Percentiles rank a stretch among this genome's conserved stretches.
Evolutionary conservation across 495 filamentous ascomycete genomes (phyloP).

Genomic region (Aspergillus biplanus): DNA sequence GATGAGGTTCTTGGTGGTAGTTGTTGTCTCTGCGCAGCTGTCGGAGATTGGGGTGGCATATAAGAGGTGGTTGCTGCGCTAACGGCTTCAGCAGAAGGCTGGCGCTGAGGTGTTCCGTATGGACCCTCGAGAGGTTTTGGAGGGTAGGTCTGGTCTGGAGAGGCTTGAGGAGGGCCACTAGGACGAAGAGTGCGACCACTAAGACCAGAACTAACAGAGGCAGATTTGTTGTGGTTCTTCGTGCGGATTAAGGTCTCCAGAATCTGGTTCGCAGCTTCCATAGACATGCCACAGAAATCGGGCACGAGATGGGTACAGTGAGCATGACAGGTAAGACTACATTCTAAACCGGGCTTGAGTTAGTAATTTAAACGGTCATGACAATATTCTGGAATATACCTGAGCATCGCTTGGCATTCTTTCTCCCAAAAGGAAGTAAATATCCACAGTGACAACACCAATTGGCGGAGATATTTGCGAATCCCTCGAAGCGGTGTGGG

Average conservation of each 20-base stretch:
- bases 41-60: constrained; percentile 48
- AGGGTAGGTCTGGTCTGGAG: constrained; percentile 50
- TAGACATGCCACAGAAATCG: constrained; percentile 99
- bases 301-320: constrained; percentile 94
- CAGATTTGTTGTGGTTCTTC: constrained; percentile 51
- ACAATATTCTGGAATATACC: constrained; percentile 55
- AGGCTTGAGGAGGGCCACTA: constrained; percentile 50
- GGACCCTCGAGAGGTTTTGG: constrained; percentile 53
- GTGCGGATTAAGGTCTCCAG: constrained; percentile 54
- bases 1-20: constrained; percentile 41
- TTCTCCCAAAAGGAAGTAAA: constrained; percentile 93
- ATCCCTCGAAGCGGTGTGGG: constrained; percentile 91
- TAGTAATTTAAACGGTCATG: not conserved
- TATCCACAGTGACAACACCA: constrained; percentile 99
- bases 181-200: constrained; percentile 69
- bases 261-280: constrained; percentile 95
- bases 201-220: constrained; percentile 57
- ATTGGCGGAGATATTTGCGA: constrained; percentile 95
- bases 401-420: constrained; percentile 88
- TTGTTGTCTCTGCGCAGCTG: constrained; percentile 38
- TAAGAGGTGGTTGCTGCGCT: constrained; percentile 52
- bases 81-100: constrained; percentile 49
- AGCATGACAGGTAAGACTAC: constrained; percentile 86
- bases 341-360: constrained; percentile 63
- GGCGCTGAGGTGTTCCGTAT: constrained; percentile 53